Evolutionary conservation across 1,139 yeast genomes (phyloP), one percentile per base, ranked within the genome.

Genomic region (Yamadazyma dushanensis): DNA sequence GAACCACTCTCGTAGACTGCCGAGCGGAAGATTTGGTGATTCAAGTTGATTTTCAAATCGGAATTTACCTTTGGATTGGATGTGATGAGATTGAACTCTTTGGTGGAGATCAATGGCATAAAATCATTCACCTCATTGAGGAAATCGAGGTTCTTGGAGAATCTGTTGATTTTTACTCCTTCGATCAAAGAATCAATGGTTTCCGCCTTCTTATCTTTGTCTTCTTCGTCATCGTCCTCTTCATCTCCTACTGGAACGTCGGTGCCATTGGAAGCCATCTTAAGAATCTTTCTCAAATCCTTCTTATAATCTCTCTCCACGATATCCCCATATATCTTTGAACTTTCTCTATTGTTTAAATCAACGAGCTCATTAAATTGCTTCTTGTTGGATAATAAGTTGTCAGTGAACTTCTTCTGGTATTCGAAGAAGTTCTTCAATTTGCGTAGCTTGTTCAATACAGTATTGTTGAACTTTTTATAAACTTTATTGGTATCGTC

Each of bases 1-100:
- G 73, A 66, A 0, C 74, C 76, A 35, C 55, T 49, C 36, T 69
- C 75, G 43, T 70, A 70, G 18, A 70, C 54, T 10, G 73, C 47
- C 39, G 59, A 63, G 45, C 61, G 68, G 50, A 70, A 70, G 5
- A 70, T 66, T 36, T 63, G 63, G 45, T 70, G 74, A 37, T 65
- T 66, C 22, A 50, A 29, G 31, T 49, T 40, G 19, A 34, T n/a
- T 23, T 39, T 39, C 13, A 29, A 11, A 16, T 37, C 40, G 31
- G 44, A 45, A 38, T 51, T 51, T 22, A 44, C 46, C 19, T 54
- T 53, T 5, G 62, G 44, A 36, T 67, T 70, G 3, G 73, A 73
- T 1, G 75, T 68, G 16, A 70, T 64, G 14, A 67, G 43, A 30
- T 59, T 55, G 45, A 70, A 69, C 49, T 70, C 76, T 16, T 54